Conservation (phyloP, 306 rosid species). For the Ochetophila trinervis region DNA sequence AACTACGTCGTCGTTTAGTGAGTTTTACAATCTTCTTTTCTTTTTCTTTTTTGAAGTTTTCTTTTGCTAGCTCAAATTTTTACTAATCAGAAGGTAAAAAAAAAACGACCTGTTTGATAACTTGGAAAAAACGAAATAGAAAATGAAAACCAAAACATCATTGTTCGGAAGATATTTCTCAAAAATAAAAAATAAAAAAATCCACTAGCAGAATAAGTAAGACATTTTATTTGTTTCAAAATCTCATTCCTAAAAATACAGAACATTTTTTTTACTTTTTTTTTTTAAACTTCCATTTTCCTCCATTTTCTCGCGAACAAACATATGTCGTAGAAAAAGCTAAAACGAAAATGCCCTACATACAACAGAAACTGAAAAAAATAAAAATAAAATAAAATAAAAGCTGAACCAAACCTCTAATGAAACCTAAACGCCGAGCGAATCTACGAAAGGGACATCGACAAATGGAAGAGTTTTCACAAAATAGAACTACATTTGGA, state of each 20-base stretch:
- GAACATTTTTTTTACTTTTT: too few relatives aligned
- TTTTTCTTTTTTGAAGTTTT: too few relatives aligned
- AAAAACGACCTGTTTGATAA: slow-evolving; percentile 1
- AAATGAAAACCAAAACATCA: neutral
- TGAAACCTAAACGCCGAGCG: neutral
- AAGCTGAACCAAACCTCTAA: slow-evolving; percentile 6
- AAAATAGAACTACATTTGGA: neutral
- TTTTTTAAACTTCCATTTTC: neutral
- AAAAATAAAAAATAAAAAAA: neutral
- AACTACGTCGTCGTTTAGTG: slow-evolving; percentile 8
- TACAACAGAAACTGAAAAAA: neutral
- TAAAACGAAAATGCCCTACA: neutral
- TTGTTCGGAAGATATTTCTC: neutral
- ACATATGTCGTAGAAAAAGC: neutral
- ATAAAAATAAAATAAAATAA: neutral
- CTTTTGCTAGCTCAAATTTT: too few relatives aligned
- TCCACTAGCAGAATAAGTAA: neutral
- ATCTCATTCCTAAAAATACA: too few relatives aligned
- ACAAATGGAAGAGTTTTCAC: neutral
- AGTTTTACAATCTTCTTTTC: too few relatives aligned
- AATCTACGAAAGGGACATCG: neutral
- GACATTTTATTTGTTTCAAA: neutral
- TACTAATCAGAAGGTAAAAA: too few relatives aligned
- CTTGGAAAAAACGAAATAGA: slow-evolving; percentile 17
- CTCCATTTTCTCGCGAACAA: slow-evolving; percentile 12